These are phyloP conservation scores for Suillus subalutaceus DNA, from an alignment of 768 basidiomycete species.

Conservation along the genomic window DNA sequence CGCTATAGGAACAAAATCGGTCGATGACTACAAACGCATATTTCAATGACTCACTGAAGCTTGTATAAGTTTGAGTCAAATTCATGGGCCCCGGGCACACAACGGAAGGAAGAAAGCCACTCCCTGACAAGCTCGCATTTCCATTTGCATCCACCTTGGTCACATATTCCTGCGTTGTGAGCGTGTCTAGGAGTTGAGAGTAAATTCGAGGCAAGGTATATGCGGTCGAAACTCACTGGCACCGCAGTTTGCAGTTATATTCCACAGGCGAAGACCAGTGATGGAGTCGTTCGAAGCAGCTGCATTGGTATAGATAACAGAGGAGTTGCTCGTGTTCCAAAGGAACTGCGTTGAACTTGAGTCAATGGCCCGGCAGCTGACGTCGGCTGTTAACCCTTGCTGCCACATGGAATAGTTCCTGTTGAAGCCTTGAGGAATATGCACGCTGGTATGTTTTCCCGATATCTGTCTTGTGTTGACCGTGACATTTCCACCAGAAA, in stretches of 20 bases:
- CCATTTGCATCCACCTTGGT: constrained; percentile 4
- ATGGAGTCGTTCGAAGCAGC: neutral
- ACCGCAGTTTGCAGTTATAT: constrained; percentile 8
- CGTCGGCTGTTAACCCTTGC: constrained; percentile 11
- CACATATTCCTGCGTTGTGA: constrained; percentile 6
- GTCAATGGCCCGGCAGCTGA: neutral
- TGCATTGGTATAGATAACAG: neutral
- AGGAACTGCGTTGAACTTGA: neutral
- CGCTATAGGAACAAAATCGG: neutral
- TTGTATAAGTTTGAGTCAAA: neutral
- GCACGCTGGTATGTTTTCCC: neutral
- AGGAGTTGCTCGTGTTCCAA: neutral
- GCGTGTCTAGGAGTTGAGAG: neutral
- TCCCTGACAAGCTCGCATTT: neutral
- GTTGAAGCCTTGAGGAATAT: neutral
- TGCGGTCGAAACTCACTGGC: neutral
- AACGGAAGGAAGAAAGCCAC: constrained; percentile 12
- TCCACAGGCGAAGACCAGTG: constrained; percentile 2
- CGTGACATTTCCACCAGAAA: constrained; percentile 6
- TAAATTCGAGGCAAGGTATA: too few species aligned
- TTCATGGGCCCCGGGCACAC: constrained; percentile 13
- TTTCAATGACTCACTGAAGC: constrained; percentile 9
- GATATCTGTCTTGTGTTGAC: neutral
- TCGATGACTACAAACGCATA: neutral
- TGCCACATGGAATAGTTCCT: constrained; percentile 11